A percentile compares a stretch with the other conserved stretches of the same genome.
These are phyloP conservation scores for Solanum chilense DNA, from an alignment of 257 asterid genomes.

Conservation along the genomic window DNA sequence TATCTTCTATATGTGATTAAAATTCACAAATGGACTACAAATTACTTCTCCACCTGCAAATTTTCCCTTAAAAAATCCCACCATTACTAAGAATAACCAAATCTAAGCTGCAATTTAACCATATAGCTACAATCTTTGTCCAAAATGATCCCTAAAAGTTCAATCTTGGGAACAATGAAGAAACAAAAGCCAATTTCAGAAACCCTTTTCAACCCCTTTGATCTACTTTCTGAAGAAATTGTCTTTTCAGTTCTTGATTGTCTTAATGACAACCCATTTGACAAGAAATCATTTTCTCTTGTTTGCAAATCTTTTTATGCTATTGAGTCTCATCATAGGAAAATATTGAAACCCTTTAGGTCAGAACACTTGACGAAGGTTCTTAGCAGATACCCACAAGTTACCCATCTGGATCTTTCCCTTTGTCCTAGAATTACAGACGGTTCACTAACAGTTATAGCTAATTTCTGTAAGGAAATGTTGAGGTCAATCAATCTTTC, in stretches of 20 bases:
- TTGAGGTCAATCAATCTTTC: constrained; percentile 67
- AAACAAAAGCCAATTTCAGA: constrained; percentile 25
- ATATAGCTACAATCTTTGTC: background rate
- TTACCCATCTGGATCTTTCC: constrained; percentile 57
- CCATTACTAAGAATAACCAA: background rate
- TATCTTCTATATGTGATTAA: background rate
- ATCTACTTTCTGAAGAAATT: constrained; percentile 61
- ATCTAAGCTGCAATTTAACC: background rate
- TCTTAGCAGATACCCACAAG: constrained; percentile 35
- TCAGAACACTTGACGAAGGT: constrained; percentile 39
- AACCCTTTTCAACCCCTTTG: constrained; percentile 39
- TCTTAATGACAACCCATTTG: constrained; percentile 58
- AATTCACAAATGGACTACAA: background rate
- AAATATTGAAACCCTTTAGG: constrained; percentile 52
- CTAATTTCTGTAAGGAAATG: constrained; percentile 28
- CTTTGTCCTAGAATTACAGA: constrained; percentile 65
- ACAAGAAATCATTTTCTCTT: constrained; percentile 67
- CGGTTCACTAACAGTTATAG: constrained; percentile 24
- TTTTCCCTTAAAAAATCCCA: background rate
- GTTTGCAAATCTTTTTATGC: constrained; percentile 55
- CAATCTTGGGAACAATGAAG: constrained; percentile 41
- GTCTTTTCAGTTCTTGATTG: constrained; percentile 54
- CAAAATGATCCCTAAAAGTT: background rate
- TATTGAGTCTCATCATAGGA: constrained; percentile 64
- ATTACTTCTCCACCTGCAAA: background rate